Conservation (phyloP, 495 filamentous ascomycete species). For the Aspergillus cavernicola region DNA sequence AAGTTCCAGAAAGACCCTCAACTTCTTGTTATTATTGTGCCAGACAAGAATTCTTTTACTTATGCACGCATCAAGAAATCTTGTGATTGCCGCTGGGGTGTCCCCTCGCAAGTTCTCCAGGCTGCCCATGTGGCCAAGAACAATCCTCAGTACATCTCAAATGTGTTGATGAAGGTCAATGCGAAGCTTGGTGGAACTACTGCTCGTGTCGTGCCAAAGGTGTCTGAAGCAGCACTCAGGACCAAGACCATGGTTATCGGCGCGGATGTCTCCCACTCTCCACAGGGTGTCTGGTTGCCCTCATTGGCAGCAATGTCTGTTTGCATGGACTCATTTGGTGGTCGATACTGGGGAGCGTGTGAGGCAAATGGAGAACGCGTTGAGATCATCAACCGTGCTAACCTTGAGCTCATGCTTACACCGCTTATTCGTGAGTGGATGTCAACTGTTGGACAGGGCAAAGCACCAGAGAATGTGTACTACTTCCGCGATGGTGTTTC, state of each 20-base stretch:
- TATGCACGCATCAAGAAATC: slow-evolving; percentile 82
- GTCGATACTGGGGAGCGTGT: slow-evolving; percentile 69
- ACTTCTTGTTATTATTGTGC: slow-evolving; percentile 68
- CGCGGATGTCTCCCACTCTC: slow-evolving; percentile 81
- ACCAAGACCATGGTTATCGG: slow-evolving; percentile 73
- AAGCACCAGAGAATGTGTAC: slow-evolving; percentile 64
- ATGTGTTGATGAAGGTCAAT: slow-evolving; percentile 92
- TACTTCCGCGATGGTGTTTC: slow-evolving; percentile 96
- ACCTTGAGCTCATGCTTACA: slow-evolving; percentile 59
- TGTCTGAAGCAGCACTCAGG: slow-evolving; percentile 31
- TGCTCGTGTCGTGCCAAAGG: slow-evolving; percentile 36
- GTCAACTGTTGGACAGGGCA: slow-evolving; percentile 43
- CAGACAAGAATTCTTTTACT: slow-evolving; percentile 55
- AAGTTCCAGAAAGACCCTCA: slow-evolving; percentile 49
- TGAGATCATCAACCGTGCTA: slow-evolving; percentile 66
- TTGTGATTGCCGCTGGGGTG: slow-evolving; percentile 74
- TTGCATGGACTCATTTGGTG: slow-evolving; percentile 64
- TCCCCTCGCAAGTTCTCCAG: slow-evolving; percentile 71
- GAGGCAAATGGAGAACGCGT: slow-evolving; percentile 73
- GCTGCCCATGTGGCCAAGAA: slow-evolving; percentile 55
- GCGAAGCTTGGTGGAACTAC: slow-evolving; percentile 89
- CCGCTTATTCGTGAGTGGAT: slow-evolving; percentile 64
- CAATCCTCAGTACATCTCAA: slow-evolving; percentile 75
- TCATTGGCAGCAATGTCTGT: slow-evolving; percentile 88
- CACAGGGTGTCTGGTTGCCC: slow-evolving; percentile 56